phyloP scores from a whole-genome alignment of 306 rosid species.

The Trifolium repens region DNA sequence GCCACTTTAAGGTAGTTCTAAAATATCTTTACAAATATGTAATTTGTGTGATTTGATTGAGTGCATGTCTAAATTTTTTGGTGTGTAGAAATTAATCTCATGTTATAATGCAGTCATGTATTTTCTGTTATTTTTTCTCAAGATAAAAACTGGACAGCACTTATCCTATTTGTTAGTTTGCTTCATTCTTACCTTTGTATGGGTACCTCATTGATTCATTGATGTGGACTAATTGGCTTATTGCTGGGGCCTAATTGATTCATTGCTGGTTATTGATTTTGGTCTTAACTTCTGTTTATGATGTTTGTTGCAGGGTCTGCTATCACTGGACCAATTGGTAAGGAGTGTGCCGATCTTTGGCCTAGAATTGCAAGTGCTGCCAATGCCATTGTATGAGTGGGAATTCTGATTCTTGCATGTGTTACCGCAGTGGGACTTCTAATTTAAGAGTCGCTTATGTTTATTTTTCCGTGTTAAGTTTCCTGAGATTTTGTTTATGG shows the following conservation, averaged over 20 bases:
- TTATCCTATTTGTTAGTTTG: not conserved
- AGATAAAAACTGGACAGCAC: not conserved
- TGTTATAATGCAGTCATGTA: not conserved
- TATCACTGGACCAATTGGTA: slow-evolving; percentile 86
- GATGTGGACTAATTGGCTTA: not conserved
- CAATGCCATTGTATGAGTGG: slow-evolving; percentile 71
- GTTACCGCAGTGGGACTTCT: slow-evolving; percentile 58
- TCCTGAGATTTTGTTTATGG: slow-evolving; percentile 15
- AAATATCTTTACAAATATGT: too few species aligned
- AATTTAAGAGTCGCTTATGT: not conserved
- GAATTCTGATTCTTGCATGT: slow-evolving; percentile 57
- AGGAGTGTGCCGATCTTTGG: slow-evolving; percentile 96
- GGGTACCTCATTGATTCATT: not conserved
- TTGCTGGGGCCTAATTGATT: not conserved
- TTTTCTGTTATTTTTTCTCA: not conserved
- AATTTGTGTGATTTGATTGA: too few species aligned
- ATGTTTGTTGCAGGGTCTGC: slow-evolving; percentile 63
- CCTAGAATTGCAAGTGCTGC: slow-evolving; percentile 98
- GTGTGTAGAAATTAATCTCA: too few species aligned
- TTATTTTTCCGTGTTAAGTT: not conserved
- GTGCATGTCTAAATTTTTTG: too few species aligned
- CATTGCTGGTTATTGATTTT: not conserved
- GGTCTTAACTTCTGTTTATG: not conserved
- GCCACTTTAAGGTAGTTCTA: too few species aligned
- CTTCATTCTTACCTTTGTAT: not conserved